Conservation (phyloP, 2,329 filamentous ascomycete species). For the Aspergillus thermomutatus region DNA sequence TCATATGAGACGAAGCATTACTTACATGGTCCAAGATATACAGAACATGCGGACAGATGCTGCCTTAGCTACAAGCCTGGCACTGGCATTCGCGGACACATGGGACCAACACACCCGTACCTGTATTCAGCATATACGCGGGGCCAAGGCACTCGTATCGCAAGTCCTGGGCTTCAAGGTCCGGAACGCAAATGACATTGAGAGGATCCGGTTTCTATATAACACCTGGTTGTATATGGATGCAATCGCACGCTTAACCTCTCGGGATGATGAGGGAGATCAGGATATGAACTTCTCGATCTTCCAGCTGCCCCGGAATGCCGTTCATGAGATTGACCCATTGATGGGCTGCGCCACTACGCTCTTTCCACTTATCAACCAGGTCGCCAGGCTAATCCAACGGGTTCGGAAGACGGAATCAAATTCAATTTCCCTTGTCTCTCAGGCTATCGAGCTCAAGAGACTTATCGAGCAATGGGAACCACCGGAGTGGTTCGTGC, state of each 20-base stretch:
- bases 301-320: constrained; percentile 42
- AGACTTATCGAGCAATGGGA: constrained; percentile 59
- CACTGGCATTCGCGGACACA: constrained; percentile 66
- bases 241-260: constrained; percentile 66
- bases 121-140: constrained; percentile 66
- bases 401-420: constrained; percentile 53
- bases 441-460: constrained; percentile 61
- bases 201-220: constrained; percentile 63
- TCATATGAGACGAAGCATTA: constrained; percentile 65
- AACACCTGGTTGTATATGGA: constrained; percentile 74
- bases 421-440: constrained; percentile 61
- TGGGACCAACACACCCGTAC: constrained; percentile 69
- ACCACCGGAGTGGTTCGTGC: constrained; percentile 56
- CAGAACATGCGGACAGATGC: constrained; percentile 62
- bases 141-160: constrained; percentile 62
- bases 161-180: constrained; percentile 51
- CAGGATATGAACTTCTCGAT: constrained; percentile 40
- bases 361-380: constrained; percentile 66
- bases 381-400: constrained; percentile 63
- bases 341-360: constrained; percentile 67
- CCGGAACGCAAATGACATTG: constrained; percentile 46
- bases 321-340: constrained; percentile 61
- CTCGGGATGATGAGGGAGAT: constrained; percentile 56
- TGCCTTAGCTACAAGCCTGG: constrained; percentile 67
- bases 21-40: constrained; percentile 57